Base-by-base conservation (phyloP, 2,329 filamentous ascomycete species). In the Diaporthe sp. region DNA sequence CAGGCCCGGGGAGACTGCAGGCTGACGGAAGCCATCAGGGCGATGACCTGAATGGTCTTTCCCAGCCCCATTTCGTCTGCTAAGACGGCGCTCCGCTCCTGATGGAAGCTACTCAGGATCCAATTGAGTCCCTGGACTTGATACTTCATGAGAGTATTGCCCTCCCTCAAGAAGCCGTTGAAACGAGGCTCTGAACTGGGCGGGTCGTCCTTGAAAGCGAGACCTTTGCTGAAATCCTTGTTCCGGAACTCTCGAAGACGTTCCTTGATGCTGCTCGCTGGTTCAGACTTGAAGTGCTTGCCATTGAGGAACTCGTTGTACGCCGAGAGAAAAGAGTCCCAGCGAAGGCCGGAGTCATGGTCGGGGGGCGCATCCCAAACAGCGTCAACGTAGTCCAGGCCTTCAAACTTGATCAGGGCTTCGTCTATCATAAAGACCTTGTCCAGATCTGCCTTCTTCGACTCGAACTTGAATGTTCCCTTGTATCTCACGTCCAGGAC, bases 11-110 rank as follows among this genome's bases (percentile, higher is more conserved):
- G 91, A n/a, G 84, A 84, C 70, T 92, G 89, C 76, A 93, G 89
- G 34, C 93, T 88, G 51, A 98, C 85, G 0, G 93, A 92, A 1
- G 94, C 92, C 76, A 98, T 89, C 77, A 98, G 90, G 3, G 93
- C 91, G 76, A 98, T 94, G 71, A 98, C 92, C 82, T 99, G 97
- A 44, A 99, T 95, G 0, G 97, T 99, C 86, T 99, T 99, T 44
- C 97, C 97, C 2, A 99, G 90, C 55, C 97, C 97, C 97, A 99
- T 99, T 82, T 99, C 97, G 81, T 99, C 97, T 0, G 97, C 97
- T 9, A 98, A 89, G 75, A 98, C 96, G 39, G 95, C 94, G 80
- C 97, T 98, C 81, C 94, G 92, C 79, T 92, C 89, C 69, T 90
- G 88, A 80, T 95, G 94, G 88, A 95, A 98, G 81, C 97, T 97